These are phyloP conservation scores for Saccharomycopsis hybrid DNA, from an alignment of 1,139 yeast genomes.

Conservation along the genomic window DNA sequence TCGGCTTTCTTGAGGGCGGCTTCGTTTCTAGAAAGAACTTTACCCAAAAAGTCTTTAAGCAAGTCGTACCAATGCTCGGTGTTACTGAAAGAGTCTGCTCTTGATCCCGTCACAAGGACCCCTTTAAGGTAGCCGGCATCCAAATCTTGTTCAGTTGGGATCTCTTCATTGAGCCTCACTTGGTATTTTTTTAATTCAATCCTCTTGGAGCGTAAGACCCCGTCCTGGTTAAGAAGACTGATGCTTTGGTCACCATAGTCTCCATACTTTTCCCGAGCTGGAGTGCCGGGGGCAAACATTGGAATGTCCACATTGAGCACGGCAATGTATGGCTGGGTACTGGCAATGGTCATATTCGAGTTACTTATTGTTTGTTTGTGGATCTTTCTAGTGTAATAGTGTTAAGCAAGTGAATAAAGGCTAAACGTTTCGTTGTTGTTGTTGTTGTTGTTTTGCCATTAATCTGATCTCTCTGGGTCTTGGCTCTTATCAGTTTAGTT, in stretches of 20 bases:
- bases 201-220: slow-evolving; percentile 20
- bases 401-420: too few species aligned
- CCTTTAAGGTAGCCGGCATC: slow-evolving; percentile 26
- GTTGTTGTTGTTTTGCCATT: too few species aligned
- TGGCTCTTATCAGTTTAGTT: too few species aligned
- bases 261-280: slow-evolving; percentile 32
- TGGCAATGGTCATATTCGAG: too few species aligned
- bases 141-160: slow-evolving; percentile 26
- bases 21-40: slow-evolving; percentile 9
- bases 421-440: too few species aligned
- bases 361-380: too few species aligned
- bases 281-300: slow-evolving; percentile 25
- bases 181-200: slow-evolving; percentile 36
- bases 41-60: slow-evolving; percentile 35
- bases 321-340: too few species aligned
- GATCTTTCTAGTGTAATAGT: too few species aligned
- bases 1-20: too few species aligned
- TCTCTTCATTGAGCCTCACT: slow-evolving; percentile 34
- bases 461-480: too few species aligned
- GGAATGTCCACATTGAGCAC: slow-evolving; percentile 43
- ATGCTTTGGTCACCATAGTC: slow-evolving; percentile 48
- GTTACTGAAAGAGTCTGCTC: slow-evolving; percentile 43
- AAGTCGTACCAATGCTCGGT: slow-evolving; percentile 39
- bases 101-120: slow-evolving; percentile 49
- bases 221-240: slow-evolving; percentile 27